Conservation (phyloP, 805 yeast genomes). For the Candida schatavii region DNA sequence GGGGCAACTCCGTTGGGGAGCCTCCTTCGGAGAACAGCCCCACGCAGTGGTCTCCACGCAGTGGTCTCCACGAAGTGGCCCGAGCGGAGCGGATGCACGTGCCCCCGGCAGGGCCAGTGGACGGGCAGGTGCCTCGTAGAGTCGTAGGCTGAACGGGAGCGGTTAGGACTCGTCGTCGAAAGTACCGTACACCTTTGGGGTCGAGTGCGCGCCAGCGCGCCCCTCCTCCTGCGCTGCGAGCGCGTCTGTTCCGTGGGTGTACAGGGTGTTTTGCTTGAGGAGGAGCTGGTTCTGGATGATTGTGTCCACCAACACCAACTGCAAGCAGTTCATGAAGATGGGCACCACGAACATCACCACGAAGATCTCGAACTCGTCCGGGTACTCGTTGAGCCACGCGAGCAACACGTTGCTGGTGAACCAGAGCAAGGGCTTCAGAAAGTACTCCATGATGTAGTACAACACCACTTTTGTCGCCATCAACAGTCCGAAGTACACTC, state of each 20-base stretch:
- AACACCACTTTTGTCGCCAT: slow-evolving; percentile 65
- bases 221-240: slow-evolving; percentile 1
- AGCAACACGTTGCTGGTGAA: slow-evolving; percentile 67
- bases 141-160: no score
- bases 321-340: slow-evolving; percentile 68
- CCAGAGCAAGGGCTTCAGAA: slow-evolving; percentile 52
- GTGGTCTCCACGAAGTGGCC: no score
- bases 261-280: slow-evolving; percentile 30
- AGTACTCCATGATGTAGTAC: slow-evolving; percentile 59
- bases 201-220: background rate
- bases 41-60: no score
- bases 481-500: slow-evolving; percentile 62
- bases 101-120: no score
- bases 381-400: slow-evolving; percentile 80
- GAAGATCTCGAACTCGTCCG: slow-evolving; percentile 73
- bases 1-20: no score
- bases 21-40: no score
- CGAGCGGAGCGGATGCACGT: no score
- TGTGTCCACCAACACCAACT: slow-evolving; percentile 68
- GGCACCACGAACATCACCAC: slow-evolving; percentile 86
- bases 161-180: no score
- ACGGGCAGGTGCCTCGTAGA: no score
- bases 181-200: slow-evolving; percentile 4
- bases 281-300: slow-evolving; percentile 58
- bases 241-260: background rate